Evolutionary conservation across 192 early-diverging fungal genomes (phyloP).

Genomic region (Coemansia sp.): DNA sequence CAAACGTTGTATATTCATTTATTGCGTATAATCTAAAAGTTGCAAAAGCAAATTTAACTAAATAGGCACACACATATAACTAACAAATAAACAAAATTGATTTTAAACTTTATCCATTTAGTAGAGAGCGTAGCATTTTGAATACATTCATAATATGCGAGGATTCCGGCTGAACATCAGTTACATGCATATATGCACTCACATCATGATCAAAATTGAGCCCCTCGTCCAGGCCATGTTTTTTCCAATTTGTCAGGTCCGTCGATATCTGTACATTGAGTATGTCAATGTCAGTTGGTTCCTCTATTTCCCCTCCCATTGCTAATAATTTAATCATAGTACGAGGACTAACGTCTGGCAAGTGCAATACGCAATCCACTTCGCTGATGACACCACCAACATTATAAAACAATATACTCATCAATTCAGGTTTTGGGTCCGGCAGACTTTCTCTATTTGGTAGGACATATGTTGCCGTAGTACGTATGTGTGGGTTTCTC

Average conservation of each 20-base stretch:
- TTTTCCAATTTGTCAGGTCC: background rate
- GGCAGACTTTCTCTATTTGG: background rate
- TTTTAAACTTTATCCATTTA: background rate
- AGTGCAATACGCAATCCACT: background rate
- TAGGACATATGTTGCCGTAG: background rate
- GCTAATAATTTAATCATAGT: background rate
- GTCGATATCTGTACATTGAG: background rate
- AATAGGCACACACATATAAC: too few species aligned
- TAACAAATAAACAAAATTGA: background rate
- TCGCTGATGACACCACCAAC: background rate
- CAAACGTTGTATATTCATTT: too few species aligned
- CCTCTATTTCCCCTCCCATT: background rate
- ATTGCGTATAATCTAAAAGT: too few species aligned
- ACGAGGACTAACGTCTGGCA: background rate
- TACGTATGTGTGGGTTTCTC: background rate
- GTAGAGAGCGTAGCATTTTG: background rate
- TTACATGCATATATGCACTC: background rate
- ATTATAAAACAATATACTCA: background rate
- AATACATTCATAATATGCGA: background rate
- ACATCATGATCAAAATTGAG: background rate
- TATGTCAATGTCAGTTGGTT: background rate
- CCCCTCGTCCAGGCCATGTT: background rate
- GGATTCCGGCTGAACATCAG: background rate
- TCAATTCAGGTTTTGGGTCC: background rate
- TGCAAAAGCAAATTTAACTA: too few species aligned